Evolutionary conservation across 805 yeast species (phyloP), one percentile per base, ranked within the genome.

Genomic region (Metschnikowia noctiluminum): DNA sequence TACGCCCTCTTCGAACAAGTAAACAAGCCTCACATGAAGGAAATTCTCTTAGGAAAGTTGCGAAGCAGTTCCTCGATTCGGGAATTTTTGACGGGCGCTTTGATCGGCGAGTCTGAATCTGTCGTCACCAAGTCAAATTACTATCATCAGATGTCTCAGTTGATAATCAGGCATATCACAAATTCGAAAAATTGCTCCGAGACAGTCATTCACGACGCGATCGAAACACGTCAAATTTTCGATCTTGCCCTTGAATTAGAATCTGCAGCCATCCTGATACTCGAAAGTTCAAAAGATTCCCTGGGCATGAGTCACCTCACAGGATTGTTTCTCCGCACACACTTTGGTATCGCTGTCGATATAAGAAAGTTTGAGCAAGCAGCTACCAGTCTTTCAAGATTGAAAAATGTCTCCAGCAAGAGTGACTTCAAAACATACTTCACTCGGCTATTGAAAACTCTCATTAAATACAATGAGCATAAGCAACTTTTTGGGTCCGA

Each of bases 111-210:
- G 16, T 35, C 50, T 6, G 51, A 58, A 26, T 52, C 48, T 11
- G 32, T 35, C 8, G 31, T 54, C 11, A 51, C 49, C 28, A 58
- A 58, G 42, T 58, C 69, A 2, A 57, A 62, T 16, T 70, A 68
- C 52, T 69, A 46, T 48, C 71, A 68, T 50, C 54, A 65, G 35
- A 55, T 69, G 31, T 60, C 71, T 9, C 59, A 58, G 21, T 52
- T 52, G n/a, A 35, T 49, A 40, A 40, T 45, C 7, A 32, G 37
- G 27, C 32, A 21, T 21, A 21, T 21, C 21, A 21, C 21, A 21
- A 2, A 21, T 21, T 21, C 21, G 21, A 21, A 21, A 21, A 21
- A 21, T 21, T 21, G 21, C 4, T 21, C 21, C 21, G 21, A 21
- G 4, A 21, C 21, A 21, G 4, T 21, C 4, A 21, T 3, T 21